Conservation (phyloP, 768 basidiomycete species). For the Ephemerocybe angulata region DNA sequence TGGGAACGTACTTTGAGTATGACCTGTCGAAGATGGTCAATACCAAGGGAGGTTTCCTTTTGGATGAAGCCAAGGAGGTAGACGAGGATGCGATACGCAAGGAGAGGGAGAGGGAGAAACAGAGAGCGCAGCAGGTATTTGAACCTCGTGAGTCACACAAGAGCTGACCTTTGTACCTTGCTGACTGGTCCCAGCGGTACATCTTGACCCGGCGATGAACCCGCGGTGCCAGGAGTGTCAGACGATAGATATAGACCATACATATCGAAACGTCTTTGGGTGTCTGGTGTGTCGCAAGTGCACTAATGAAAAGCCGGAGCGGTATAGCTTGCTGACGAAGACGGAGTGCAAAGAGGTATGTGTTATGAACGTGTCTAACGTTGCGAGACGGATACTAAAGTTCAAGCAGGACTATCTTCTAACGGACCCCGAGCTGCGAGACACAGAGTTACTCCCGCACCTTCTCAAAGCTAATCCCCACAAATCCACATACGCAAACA, state of each 20-base stretch:
- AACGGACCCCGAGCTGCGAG: slow-evolving; percentile 91
- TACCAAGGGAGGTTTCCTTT: slow-evolving; percentile 91
- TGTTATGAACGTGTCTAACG: neutral
- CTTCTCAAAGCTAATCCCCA: slow-evolving; percentile 93
- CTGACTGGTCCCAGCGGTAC: slow-evolving; percentile 55
- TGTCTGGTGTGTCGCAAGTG: slow-evolving; percentile 86
- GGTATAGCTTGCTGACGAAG: slow-evolving; percentile 93
- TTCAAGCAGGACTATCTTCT: slow-evolving; percentile 81
- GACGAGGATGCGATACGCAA: slow-evolving; percentile 72
- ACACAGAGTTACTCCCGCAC: slow-evolving; percentile 90
- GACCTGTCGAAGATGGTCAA: slow-evolving; percentile 97
- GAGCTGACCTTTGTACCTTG: neutral
- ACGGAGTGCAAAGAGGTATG: slow-evolving; percentile 94
- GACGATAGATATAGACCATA: slow-evolving; percentile 85
- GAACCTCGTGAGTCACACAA: slow-evolving; percentile 59
- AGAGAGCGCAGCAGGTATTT: slow-evolving; percentile 68
- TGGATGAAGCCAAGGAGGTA: slow-evolving; percentile 82
- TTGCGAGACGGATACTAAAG: neutral
- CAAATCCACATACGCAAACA: slow-evolving; percentile 93
- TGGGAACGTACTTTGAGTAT: slow-evolving; percentile 93
- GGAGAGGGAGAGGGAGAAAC: slow-evolving; percentile 77
- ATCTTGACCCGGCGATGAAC: slow-evolving; percentile 66
- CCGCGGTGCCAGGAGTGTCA: slow-evolving; percentile 85
- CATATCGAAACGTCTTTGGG: slow-evolving; percentile 76
- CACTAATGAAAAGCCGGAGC: slow-evolving; percentile 86